Conservation (phyloP, 2,329 filamentous ascomycete species). For the Cercospora sp. region DNA sequence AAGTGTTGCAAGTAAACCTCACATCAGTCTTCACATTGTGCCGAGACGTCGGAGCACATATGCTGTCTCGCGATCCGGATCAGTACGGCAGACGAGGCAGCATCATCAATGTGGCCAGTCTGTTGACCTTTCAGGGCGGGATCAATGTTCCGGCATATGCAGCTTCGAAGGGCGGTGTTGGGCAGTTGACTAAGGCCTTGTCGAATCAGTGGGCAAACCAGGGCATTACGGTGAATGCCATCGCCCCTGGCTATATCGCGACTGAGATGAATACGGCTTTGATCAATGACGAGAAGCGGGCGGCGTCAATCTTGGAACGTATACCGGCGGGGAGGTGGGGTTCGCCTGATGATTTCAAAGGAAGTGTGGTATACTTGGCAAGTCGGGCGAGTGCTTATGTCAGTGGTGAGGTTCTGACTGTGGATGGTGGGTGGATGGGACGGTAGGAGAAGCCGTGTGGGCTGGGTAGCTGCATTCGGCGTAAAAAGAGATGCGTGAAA, state of each 20-base stretch:
- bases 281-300: conserved; percentile 67
- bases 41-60: conserved; percentile 76
- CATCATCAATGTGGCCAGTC: conserved; percentile 81
- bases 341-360: conserved; percentile 82
- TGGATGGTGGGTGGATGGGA: conserved; percentile 91
- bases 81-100: conserved; percentile 60
- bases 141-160: conserved; percentile 87
- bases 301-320: conserved; percentile 71
- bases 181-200: conserved; percentile 79
- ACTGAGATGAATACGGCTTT: conserved; percentile 94
- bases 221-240: conserved; percentile 81
- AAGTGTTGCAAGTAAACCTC: conserved; percentile 85
- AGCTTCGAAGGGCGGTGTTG: conserved; percentile 80
- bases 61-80: conserved; percentile 59
- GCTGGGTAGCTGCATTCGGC: background rate
- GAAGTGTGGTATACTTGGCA: conserved; percentile 73
- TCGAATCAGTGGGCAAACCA: conserved; percentile 82
- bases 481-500: background rate
- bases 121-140: conserved; percentile 83
- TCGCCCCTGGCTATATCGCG: conserved; percentile 85
- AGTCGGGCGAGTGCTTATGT: conserved; percentile 77
- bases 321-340: conserved; percentile 88
- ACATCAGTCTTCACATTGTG: conserved; percentile 75
- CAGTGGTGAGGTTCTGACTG: conserved; percentile 75
- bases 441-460: conserved; percentile 42